phyloP scores from a whole-genome alignment of 495 filamentous ascomycete genomes.

The Tricharina praecox region DNA sequence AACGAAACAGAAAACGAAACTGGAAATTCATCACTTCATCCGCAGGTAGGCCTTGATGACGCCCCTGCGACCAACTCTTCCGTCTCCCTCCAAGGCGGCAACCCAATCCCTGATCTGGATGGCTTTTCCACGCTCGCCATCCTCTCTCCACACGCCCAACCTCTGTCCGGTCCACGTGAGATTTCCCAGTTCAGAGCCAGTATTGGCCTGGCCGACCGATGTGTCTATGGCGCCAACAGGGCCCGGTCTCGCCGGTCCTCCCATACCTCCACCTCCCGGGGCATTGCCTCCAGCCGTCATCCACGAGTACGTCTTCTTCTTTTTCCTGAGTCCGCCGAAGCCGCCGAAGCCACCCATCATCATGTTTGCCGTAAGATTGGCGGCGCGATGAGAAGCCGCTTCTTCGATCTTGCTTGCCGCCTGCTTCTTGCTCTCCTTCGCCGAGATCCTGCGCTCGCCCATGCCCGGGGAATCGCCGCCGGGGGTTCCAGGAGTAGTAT shows the following conservation, averaged over 20 bases:
- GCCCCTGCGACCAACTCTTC: constrained; percentile 34
- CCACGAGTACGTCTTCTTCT: constrained; percentile 43
- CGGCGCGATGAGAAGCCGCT: constrained; percentile 36
- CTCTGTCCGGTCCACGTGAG: constrained; percentile 27
- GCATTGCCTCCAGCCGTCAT: constrained; percentile 33
- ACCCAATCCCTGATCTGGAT: constrained; percentile 59
- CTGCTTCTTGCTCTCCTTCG: constrained; percentile 42
- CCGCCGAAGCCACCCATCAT: constrained; percentile 35
- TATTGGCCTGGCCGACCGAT: neutral
- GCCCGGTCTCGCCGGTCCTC: constrained; percentile 18
- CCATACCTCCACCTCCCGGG: constrained; percentile 28
- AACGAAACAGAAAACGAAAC: no score
- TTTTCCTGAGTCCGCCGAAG: constrained; percentile 31
- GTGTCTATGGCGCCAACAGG: constrained; percentile 8
- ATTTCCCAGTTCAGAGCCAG: neutral
- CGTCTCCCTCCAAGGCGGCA: constrained; percentile 44
- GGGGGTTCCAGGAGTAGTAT: constrained; percentile 10
- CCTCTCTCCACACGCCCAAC: constrained; percentile 47
- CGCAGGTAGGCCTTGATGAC: constrained; percentile 38
- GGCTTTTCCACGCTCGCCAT: constrained; percentile 40
- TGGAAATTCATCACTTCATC: constrained; percentile 37
- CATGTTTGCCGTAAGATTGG: constrained; percentile 38
- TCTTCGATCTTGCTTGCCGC: constrained; percentile 36
- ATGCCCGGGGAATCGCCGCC: constrained; percentile 14
- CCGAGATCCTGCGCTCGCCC: constrained; percentile 19